phyloP scores from a whole-genome alignment of 2,329 filamentous ascomycete genomes.

The Xylariaceae sp. region DNA sequence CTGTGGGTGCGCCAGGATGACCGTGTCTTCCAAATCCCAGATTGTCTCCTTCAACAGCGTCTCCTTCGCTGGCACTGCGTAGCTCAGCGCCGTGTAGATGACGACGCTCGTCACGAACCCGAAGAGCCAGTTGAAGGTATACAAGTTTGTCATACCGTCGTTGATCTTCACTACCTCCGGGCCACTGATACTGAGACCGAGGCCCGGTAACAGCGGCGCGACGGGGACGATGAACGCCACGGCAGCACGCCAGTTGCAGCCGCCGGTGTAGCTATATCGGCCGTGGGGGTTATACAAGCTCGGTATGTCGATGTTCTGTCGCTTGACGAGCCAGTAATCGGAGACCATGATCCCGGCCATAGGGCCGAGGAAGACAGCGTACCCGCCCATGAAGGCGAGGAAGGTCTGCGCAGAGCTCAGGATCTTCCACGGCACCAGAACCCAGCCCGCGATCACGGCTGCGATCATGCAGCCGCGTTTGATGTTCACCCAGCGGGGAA shows the following conservation, averaged over 20 bases:
- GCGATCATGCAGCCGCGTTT: slow-evolving; percentile 57
- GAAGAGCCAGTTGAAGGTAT: slow-evolving; percentile 68
- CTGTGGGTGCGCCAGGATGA: slow-evolving; percentile 27
- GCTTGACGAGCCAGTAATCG: slow-evolving; percentile 62
- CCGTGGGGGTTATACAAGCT: slow-evolving; percentile 41
- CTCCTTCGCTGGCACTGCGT: slow-evolving; percentile 51
- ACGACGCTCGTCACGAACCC: slow-evolving; percentile 60
- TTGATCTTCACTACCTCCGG: slow-evolving; percentile 32
- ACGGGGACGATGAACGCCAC: slow-evolving; percentile 60
- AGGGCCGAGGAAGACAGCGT: slow-evolving; percentile 63
- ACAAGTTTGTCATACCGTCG: slow-evolving; percentile 56
- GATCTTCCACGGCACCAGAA: slow-evolving; percentile 68
- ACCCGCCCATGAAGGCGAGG: slow-evolving; percentile 66
- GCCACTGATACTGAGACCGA: slow-evolving; percentile 48
- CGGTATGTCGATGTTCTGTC: slow-evolving; percentile 52
- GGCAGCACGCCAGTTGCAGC: slow-evolving; percentile 63
- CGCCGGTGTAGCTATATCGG: slow-evolving; percentile 49
- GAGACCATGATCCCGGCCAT: slow-evolving; percentile 63
- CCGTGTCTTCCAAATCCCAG: slow-evolving; percentile 38
- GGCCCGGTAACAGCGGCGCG: slow-evolving; percentile 58
- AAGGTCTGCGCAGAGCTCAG: slow-evolving; percentile 60
- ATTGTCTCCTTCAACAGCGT: slow-evolving; percentile 49
- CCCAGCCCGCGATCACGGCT: slow-evolving; percentile 58
- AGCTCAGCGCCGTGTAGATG: slow-evolving; percentile 56
- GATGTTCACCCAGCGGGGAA: slow-evolving; percentile 59